A percentile compares a stretch with the other conserved stretches of the same genome.
Conservation (phyloP, 1,284 basidiomycete genomes). For the Ustilago crameri region DNA sequence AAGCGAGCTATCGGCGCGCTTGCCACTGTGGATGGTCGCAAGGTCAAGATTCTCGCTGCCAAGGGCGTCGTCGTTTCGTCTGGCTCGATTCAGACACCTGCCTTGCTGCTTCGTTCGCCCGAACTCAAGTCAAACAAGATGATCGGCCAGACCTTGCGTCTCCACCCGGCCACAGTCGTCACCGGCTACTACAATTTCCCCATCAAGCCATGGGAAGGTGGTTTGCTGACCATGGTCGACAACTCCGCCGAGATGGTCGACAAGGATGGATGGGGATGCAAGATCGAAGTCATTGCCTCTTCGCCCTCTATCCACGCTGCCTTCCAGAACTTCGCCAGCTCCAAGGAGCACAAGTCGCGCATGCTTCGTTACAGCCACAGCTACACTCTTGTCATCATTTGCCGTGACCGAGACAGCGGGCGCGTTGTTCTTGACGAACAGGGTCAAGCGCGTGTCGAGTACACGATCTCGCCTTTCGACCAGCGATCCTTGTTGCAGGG, state of each 20-base stretch:
- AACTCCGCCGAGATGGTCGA: constrained; percentile 62
- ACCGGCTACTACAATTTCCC: constrained; percentile 69
- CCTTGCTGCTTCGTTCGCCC: constrained; percentile 69
- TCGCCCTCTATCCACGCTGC: constrained; percentile 68
- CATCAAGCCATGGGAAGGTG: constrained; percentile 70
- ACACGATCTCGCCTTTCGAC: constrained; percentile 69
- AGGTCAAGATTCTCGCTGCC: constrained; percentile 65
- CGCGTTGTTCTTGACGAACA: constrained; percentile 67
- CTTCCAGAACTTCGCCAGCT: constrained; percentile 66
- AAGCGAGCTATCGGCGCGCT: constrained; percentile 59
- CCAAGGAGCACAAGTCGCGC: constrained; percentile 68
- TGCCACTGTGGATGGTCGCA: constrained; percentile 57
- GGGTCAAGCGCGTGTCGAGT: constrained; percentile 68
- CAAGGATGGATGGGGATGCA: constrained; percentile 68
- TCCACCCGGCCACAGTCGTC: constrained; percentile 70
- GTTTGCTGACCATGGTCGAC: constrained; percentile 70
- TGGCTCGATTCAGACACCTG: constrained; percentile 70
- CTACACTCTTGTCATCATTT: constrained; percentile 65
- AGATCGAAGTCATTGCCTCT: constrained; percentile 70
- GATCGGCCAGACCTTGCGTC: constrained; percentile 70
- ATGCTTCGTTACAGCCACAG: constrained; percentile 67
- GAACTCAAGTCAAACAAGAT: constrained; percentile 69
- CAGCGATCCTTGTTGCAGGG: constrained; percentile 67
- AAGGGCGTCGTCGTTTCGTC: constrained; percentile 69
- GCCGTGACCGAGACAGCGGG: constrained; percentile 67